A percentile compares a stretch with the other conserved stretches of the same genome.
These are phyloP conservation scores for Recurvomyces mirabilis DNA, from an alignment of 495 filamentous ascomycete species.

Conservation along the genomic window DNA sequence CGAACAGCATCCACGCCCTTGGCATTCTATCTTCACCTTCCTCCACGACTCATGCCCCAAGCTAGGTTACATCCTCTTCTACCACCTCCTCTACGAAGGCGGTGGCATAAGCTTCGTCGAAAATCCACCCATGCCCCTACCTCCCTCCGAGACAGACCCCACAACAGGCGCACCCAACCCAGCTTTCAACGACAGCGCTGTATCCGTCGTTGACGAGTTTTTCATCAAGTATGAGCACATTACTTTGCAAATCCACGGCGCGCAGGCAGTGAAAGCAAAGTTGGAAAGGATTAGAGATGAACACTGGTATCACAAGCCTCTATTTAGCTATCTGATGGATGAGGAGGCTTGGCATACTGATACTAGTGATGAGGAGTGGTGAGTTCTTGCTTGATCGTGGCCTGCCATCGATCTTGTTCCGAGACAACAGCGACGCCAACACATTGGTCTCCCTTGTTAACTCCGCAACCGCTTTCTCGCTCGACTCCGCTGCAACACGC, in stretches of 20 bases:
- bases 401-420: too few species aligned
- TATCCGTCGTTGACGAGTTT: neutral
- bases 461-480: too few species aligned
- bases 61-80: conserved; percentile 12
- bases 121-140: conserved; percentile 1
- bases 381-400: too few species aligned
- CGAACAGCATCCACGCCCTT: conserved; percentile 3
- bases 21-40: conserved; percentile 11
- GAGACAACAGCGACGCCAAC: too few species aligned
- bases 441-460: too few species aligned
- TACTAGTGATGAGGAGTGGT: conserved; percentile 20
- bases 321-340: conserved; percentile 12
- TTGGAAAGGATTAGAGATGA: conserved; percentile 33
- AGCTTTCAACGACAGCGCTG: neutral
- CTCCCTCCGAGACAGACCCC: neutral
- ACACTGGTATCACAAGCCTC: conserved; percentile 14
- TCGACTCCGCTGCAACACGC: too few species aligned
- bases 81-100: conserved; percentile 7
- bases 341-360: conserved; percentile 19
- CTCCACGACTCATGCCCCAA: conserved; percentile 3
- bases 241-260: neutral
- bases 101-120: conserved; percentile 11
- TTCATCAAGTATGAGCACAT: conserved; percentile 11
- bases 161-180: conserved; percentile 1
- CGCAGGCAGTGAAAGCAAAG: conserved; percentile 38